A percentile compares a stretch with the other conserved stretches of the same genome.
Evolutionary conservation across 805 yeast genomes (phyloP).

Genomic region (Metschnikowia corniflorae): DNA sequence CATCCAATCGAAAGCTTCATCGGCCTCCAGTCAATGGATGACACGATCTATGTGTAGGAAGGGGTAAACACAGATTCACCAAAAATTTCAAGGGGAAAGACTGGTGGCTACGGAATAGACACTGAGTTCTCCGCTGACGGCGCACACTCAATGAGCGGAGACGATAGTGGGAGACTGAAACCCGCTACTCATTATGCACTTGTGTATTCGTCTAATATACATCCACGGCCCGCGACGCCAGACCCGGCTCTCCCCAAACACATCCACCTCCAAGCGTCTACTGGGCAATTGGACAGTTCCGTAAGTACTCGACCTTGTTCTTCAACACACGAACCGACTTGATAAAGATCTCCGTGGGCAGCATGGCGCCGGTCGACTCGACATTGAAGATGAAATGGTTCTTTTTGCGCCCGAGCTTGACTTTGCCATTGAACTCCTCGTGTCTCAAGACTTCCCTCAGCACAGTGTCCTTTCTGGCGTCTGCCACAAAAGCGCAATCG

Average conservation of each 20-base stretch:
- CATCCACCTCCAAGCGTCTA: conserved; percentile 14
- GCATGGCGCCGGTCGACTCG: conserved; percentile 95
- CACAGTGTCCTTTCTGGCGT: conserved; percentile 93
- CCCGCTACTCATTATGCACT: too few species aligned
- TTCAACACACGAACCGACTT: conserved; percentile 82
- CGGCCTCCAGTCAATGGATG: too few species aligned
- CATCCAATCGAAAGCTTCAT: too few species aligned
- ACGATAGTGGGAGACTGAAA: too few species aligned
- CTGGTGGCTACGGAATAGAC: too few species aligned
- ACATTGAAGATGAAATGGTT: conserved; percentile 93
- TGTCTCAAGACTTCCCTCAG: conserved; percentile 95
- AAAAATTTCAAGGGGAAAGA: too few species aligned
- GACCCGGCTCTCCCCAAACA: conserved; percentile 1
- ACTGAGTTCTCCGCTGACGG: too few species aligned
- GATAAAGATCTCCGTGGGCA: conserved; percentile 93
- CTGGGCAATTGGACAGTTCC: conserved; percentile 72
- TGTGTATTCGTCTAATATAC: conserved; percentile 11
- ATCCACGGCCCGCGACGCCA: conserved; percentile 7
- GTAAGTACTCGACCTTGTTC: conserved; percentile 77
- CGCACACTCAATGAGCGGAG: too few species aligned
- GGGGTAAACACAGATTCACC: too few species aligned
- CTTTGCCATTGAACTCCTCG: conserved; percentile 83
- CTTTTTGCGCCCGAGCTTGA: conserved; percentile 84
- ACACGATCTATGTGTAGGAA: too few species aligned
- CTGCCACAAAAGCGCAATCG: conserved; percentile 76